Conservation (phyloP, 23 red algal genomes). For the Agarophyton chilense region DNA sequence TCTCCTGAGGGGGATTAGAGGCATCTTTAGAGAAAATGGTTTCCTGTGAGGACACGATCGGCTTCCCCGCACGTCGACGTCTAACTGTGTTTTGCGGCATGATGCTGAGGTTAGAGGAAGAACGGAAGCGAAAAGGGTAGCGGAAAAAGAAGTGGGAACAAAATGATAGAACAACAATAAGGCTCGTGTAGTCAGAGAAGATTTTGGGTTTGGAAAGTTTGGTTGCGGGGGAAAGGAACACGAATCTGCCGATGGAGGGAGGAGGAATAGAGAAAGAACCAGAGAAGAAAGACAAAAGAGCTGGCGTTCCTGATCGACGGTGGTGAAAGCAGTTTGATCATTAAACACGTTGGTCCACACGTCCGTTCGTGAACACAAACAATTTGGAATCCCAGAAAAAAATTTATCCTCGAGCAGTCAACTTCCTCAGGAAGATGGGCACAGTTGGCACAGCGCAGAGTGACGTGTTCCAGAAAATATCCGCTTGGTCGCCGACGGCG, state of each 20-base stretch:
- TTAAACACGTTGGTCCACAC: not conserved
- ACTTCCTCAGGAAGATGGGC: not conserved
- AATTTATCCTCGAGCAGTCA: not conserved
- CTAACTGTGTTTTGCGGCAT: conserved; percentile 29
- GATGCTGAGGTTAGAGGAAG: not conserved
- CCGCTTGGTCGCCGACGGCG: not conserved
- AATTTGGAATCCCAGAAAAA: not conserved
- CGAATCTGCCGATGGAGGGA: too few relatives aligned
- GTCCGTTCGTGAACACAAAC: not conserved
- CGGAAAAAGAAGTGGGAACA: not conserved
- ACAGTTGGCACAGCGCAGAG: not conserved
- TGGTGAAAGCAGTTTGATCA: not conserved
- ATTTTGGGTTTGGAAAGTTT: not conserved
- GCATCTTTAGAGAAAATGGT: not conserved
- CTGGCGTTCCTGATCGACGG: too few relatives aligned
- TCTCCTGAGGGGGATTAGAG: not conserved
- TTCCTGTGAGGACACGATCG: not conserved
- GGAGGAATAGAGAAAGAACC: too few relatives aligned
- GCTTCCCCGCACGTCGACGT: conserved; percentile 13
- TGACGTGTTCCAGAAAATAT: not conserved
- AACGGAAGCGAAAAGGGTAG: not conserved
- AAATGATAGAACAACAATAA: not conserved
- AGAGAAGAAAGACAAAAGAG: too few relatives aligned
- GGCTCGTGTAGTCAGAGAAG: not conserved
- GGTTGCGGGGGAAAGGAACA: not conserved